Evolutionary conservation across 1,284 basidiomycete species (phyloP), one percentile per base, ranked within the genome.

Genomic region (Cutaneotrichosporon sp.): DNA sequence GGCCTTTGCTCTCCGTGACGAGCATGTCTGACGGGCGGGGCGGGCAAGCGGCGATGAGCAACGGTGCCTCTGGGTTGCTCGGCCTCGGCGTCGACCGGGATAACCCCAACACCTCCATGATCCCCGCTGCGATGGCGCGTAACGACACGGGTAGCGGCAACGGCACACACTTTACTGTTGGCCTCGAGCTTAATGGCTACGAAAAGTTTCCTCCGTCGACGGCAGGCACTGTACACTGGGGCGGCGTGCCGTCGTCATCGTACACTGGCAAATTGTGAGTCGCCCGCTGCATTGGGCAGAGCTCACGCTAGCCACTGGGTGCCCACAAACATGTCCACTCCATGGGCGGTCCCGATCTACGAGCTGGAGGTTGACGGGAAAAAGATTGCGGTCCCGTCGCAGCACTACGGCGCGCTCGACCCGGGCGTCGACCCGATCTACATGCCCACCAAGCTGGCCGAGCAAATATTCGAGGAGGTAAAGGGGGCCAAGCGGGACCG

Each of bases 221-320:
- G 2, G 69, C 67, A 0, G 73, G 73, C 0, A 58, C 42, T 0
- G 48, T 74, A 1, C 69, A 73, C 52, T 75, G 72, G 71, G 73
- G 73, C 8, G 73, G 63, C 9, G 68, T 63, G 18, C 70, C 69
- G 0, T n/a, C 35, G 1, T 50, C 38, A 3, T 50, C 57, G 0
- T 70, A 65, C 46, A 47, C 54, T 1, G 72, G 72, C 4, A 49
- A 61, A 33, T 74, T 75, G 71, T 75, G 42, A 60, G 72, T 55
- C 2, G 2, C 13, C 20, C 8, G n/a, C 8, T 14, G n/a, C n/a
- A n/a, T n/a, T n/a, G 26, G 7, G 3, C 13, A n/a, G 37, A n/a
- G 26, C 46, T 48, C 12, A 39, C 23, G 37, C 0, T 41, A 74
- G 73, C 42, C 68, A 72, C 43, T 75, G 73, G 73, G 20, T 72